These are phyloP conservation scores for Cyberlindnera galapagoensis DNA, from an alignment of 805 yeast genomes.

Conservation along the genomic window DNA sequence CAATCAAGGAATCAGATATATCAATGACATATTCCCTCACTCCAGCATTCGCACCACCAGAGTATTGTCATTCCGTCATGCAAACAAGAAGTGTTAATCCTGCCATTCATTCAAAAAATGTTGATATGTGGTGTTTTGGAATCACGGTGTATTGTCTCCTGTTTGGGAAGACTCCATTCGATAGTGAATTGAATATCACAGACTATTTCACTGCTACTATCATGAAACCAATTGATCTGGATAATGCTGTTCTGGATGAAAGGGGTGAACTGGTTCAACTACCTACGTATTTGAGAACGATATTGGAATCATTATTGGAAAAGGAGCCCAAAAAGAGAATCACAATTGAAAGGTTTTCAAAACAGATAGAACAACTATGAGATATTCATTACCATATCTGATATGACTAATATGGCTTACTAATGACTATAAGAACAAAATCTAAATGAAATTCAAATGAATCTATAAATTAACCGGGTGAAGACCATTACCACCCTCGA, in stretches of 20 bases:
- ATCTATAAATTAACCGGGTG: constrained; percentile 4
- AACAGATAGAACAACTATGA: constrained; percentile 3
- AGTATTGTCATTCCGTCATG: constrained; percentile 4
- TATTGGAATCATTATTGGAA: constrained; percentile 1
- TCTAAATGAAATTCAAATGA: background rate
- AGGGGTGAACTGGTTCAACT: background rate
- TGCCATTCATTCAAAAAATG: constrained; percentile 3
- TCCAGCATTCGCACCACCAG: constrained; percentile 13
- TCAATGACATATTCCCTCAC: constrained; percentile 2
- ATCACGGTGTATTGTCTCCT: constrained; percentile 5
- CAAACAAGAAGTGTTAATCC: background rate
- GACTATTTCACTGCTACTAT: constrained; percentile 1
- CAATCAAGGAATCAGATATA: background rate
- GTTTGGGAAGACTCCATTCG: constrained; percentile 7
- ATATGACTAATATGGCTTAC: constrained; percentile 38
- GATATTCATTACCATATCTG: constrained; percentile 10
- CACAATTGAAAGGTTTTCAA: constrained; percentile 1
- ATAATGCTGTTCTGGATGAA: background rate
- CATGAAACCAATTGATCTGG: background rate
- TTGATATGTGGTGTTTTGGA: constrained; percentile 10
- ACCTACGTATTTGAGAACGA: background rate
- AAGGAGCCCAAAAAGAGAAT: constrained; percentile 4
- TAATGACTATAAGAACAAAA: constrained; percentile 19
- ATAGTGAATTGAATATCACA: background rate
- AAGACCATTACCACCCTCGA: constrained; percentile 13